Evolutionary conservation across 805 yeast genomes (phyloP).

Genomic region (Wickerhamomyces hampshirensis): DNA sequence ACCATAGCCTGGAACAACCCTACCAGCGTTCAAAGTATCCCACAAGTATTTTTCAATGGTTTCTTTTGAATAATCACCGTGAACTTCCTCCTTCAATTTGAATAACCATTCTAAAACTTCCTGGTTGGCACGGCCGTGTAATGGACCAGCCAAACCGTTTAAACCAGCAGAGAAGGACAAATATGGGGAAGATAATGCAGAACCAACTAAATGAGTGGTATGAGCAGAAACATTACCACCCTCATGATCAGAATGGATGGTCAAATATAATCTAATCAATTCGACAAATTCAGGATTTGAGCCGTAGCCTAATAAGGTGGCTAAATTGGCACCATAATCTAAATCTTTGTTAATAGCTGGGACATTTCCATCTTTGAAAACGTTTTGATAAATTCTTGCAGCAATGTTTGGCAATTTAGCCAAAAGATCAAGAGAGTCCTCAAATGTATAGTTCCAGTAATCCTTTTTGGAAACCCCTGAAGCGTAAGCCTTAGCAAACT

Average conservation of each 20-base stretch:
- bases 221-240: constrained; percentile 89
- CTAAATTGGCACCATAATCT: constrained; percentile 67
- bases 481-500: constrained; percentile 81
- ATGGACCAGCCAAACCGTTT: constrained; percentile 84
- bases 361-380: constrained; percentile 75
- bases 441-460: constrained; percentile 81
- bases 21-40: constrained; percentile 75
- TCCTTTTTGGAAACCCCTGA: constrained; percentile 77
- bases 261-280: constrained; percentile 73
- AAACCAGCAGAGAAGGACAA: constrained; percentile 77
- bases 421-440: constrained; percentile 72
- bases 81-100: constrained; percentile 51
- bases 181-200: constrained; percentile 76
- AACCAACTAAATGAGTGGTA: constrained; percentile 81
- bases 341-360: constrained; percentile 43
- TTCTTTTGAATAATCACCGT: constrained; percentile 64
- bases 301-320: constrained; percentile 53
- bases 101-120: constrained; percentile 80
- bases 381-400: constrained; percentile 78
- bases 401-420: constrained; percentile 82
- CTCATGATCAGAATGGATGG: constrained; percentile 85
- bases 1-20: constrained; percentile 87
- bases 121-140: constrained; percentile 86
- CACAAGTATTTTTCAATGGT: constrained; percentile 73
- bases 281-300: constrained; percentile 66